A percentile compares a stretch with the other conserved stretches of the same genome.
These are phyloP conservation scores for Solanum clarkiae DNA, from an alignment of 257 asterid species.

Conservation along the genomic window DNA sequence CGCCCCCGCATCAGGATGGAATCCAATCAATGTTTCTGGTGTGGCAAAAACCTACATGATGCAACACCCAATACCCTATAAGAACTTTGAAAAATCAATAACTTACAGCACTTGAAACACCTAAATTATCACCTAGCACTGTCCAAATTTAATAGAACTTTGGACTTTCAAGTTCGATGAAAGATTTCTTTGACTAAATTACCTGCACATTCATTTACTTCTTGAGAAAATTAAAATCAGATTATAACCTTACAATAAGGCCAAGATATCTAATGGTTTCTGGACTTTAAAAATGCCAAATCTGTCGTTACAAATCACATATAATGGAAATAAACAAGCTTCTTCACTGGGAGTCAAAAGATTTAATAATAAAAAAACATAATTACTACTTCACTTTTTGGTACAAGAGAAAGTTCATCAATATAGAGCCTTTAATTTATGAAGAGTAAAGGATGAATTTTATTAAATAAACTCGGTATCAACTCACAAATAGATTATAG, in stretches of 20 bases:
- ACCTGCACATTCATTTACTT: background rate
- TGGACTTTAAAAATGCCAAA: background rate
- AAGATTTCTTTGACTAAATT: background rate
- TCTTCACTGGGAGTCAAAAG: background rate
- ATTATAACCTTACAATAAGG: background rate
- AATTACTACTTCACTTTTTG: background rate
- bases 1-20: constrained; percentile 98
- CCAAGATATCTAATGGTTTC: background rate
- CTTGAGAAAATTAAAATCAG: background rate
- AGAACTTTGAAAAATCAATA: background rate
- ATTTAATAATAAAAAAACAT: background rate
- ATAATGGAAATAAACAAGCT: background rate
- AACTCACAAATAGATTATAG: background rate
- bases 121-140: background rate
- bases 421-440: background rate
- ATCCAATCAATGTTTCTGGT: constrained; percentile 87
- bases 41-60: constrained; percentile 74
- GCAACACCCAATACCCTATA: background rate
- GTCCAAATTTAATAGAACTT: background rate
- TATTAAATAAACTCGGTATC: background rate
- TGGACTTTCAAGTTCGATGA: background rate
- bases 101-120: background rate
- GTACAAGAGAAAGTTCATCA: background rate
- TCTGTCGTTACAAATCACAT: background rate
- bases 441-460: background rate